Conservation (phyloP, 331 rosid species). For the Cydonia oblonga region DNA sequence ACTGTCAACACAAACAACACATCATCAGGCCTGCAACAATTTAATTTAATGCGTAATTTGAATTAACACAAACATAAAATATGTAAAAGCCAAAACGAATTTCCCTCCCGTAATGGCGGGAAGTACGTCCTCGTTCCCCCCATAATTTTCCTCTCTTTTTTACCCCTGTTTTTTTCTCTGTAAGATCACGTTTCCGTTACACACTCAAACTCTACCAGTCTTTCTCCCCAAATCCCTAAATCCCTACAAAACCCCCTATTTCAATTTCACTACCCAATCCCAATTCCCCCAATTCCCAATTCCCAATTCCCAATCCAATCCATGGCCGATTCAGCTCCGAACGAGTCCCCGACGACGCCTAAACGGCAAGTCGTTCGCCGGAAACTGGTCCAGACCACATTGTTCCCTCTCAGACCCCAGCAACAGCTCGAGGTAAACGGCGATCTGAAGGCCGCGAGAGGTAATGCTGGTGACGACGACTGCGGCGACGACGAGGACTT, state of each 20-base stretch:
- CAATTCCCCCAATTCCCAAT: not conserved
- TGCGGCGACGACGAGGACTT: constrained; percentile 33
- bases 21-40: no score
- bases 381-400: constrained; percentile 65
- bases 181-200: not conserved
- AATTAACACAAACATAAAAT: no score
- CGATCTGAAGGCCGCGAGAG: constrained; percentile 17
- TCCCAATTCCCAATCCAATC: constrained; percentile 4
- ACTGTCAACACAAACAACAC: no score
- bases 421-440: constrained; percentile 21
- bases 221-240: constrained; percentile 1
- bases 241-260: not conserved
- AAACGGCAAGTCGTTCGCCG: constrained; percentile 38
- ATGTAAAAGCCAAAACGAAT: no score
- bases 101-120: constrained; percentile 35
- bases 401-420: constrained; percentile 44
- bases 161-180: not conserved
- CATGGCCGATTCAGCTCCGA: constrained; percentile 5
- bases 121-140: constrained; percentile 44
- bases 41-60: no score
- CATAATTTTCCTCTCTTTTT: not conserved
- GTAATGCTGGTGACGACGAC: constrained; percentile 3
- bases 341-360: constrained; percentile 18
- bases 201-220: not conserved
- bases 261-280: not conserved